Percentiles rank a stretch among this genome's conserved stretches.
These are phyloP conservation scores for Pseudozyma sp. DNA, from an alignment of 1,284 basidiomycete genomes.

Conservation along the genomic window DNA sequence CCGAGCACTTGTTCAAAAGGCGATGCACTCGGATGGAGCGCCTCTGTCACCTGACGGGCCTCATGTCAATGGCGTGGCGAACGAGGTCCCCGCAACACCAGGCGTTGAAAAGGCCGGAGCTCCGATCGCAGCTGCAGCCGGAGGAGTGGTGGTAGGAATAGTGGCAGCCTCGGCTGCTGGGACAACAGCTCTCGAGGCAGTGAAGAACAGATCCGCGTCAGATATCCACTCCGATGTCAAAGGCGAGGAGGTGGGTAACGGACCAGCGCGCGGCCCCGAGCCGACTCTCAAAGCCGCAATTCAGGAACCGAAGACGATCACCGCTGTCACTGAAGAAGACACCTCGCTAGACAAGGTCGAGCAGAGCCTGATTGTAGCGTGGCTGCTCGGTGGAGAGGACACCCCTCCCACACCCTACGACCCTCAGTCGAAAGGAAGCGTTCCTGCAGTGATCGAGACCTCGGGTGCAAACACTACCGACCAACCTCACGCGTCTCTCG, in stretches of 20 bases:
- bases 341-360: slow-evolving; percentile 36
- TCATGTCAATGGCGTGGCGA: slow-evolving; percentile 10
- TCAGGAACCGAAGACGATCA: background rate
- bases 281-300: slow-evolving; percentile 4
- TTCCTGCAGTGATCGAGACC: background rate
- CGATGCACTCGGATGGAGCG: slow-evolving; percentile 42
- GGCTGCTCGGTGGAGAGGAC: slow-evolving; percentile 58
- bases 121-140: slow-evolving; percentile 6
- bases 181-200: background rate
- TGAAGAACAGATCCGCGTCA: background rate
- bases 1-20: slow-evolving; percentile 46
- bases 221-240: background rate
- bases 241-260: background rate
- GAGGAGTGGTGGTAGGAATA: background rate
- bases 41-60: slow-evolving; percentile 10
- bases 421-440: background rate
- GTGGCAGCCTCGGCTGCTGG: slow-evolving; percentile 4
- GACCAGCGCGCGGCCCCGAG: slow-evolving; percentile 1
- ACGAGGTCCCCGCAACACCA: slow-evolving; percentile 3
- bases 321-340: background rate
- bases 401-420: slow-evolving; percentile 4
- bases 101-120: background rate
- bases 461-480: slow-evolving; percentile 5
- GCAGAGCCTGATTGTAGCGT: slow-evolving; percentile 48
- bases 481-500: slow-evolving; percentile 7